Evolutionary conservation across 2,329 filamentous ascomycete species (phyloP), one percentile per base, ranked within the genome.

Genomic region (Elsinoe necatrix): DNA sequence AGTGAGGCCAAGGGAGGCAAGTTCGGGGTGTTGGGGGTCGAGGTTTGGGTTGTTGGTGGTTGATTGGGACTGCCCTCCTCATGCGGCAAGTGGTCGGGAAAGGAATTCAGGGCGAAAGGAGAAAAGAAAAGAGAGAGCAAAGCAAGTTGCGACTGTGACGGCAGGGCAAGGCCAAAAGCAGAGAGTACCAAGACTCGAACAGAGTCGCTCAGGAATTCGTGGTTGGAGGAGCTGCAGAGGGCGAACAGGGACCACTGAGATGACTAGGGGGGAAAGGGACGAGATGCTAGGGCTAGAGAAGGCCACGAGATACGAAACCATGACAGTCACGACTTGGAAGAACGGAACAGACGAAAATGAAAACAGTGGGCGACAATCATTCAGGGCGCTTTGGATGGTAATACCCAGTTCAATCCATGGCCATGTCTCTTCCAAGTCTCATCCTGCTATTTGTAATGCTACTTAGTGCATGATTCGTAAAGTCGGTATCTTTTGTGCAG

Each of bases 31-130:
- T 68, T 96, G 29, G 92, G 90, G 1, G 87, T 96, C 1, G 93
- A 98, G 73, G 72, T 97, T 9, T 98, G 93, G 93, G 90, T 88
- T 67, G 80, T 97, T 63, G 92, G 93, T n/a, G 64, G 64, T 14
- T 69, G 59, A 64, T 27, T n/a, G n/a, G n/a, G n/a, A n/a, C n/a
- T n/a, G n/a, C n/a, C n/a, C n/a, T n/a, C n/a, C n/a, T n/a, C n/a
- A n/a, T n/a, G n/a, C n/a, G n/a, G n/a, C n/a, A n/a, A n/a, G n/a
- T n/a, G n/a, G n/a, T n/a, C n/a, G n/a, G n/a, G n/a, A n/a, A n/a
- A n/a, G n/a, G n/a, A n/a, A n/a, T n/a, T n/a, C n/a, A n/a, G n/a
- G n/a, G n/a, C n/a, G n/a, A n/a, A n/a, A 14, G 18, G 50, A n/a
- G 20, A 16, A n/a, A 42, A 18, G 23, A 45, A 54, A 29, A 29